A percentile compares a stretch with the other conserved stretches of the same genome.
phyloP scores from a whole-genome alignment of 192 early-diverging fungal genomes.

The Diversispora epigaea region DNA sequence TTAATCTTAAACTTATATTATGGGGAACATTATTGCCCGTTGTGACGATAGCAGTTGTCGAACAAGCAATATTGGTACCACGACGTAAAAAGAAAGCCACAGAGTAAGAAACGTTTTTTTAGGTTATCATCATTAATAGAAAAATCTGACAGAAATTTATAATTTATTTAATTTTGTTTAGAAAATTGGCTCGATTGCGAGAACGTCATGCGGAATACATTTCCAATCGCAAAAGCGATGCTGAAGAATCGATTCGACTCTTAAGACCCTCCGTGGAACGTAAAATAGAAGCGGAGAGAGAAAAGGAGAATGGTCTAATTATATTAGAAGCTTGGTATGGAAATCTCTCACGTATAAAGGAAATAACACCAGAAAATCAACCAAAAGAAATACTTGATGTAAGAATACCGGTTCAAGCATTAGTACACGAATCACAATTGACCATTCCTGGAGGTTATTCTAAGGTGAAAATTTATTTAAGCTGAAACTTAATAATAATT shows the following conservation, averaged over 20 bases:
- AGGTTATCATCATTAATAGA: too few relatives aligned
- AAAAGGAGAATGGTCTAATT: constrained; percentile 66
- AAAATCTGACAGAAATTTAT: constrained; percentile 2
- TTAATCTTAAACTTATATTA: constrained; percentile 55
- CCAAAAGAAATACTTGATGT: constrained; percentile 68
- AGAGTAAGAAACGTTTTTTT: constrained; percentile 37
- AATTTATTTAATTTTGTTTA: constrained; percentile 31
- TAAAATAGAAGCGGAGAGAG: constrained; percentile 67
- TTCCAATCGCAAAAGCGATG: constrained; percentile 68
- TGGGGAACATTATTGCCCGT: constrained; percentile 57
- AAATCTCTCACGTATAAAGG: constrained; percentile 53
- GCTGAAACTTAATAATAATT: neutral
- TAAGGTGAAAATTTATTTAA: constrained; percentile 58
- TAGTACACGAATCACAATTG: constrained; percentile 84
- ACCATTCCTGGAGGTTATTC: constrained; percentile 83
- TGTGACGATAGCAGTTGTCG: constrained; percentile 49
- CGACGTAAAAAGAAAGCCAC: constrained; percentile 51
- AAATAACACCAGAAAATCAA: constrained; percentile 29
- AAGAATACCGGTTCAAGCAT: constrained; percentile 77
- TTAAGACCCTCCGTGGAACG: constrained; percentile 67
- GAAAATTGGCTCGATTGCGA: constrained; percentile 57
- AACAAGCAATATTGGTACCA: constrained; percentile 63
- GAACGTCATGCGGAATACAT: constrained; percentile 66
- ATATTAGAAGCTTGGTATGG: constrained; percentile 89
- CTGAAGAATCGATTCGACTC: constrained; percentile 71